A percentile compares a stretch with the other conserved stretches of the same genome.
Conservation (phyloP, 2,329 filamentous ascomycete genomes). For the Lecanicillium sp. region DNA sequence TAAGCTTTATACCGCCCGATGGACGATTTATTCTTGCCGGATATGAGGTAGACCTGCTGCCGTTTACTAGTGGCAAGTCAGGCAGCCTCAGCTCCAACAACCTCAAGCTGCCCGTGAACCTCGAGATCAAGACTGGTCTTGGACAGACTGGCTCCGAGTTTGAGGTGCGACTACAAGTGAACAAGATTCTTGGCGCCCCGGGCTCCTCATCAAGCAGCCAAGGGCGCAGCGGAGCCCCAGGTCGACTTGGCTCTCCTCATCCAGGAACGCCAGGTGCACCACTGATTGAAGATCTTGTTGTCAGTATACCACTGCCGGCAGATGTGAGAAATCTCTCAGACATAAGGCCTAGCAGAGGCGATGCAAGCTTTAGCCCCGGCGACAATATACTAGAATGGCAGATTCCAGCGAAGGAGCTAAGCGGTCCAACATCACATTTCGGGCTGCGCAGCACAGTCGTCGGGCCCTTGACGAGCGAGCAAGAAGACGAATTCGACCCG, state of each 20-base stretch:
- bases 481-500: slow-evolving; percentile 40
- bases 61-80: slow-evolving; percentile 53
- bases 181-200: slow-evolving; percentile 50
- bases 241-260: slow-evolving; percentile 31
- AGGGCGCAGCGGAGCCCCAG: slow-evolving; percentile 35
- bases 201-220: slow-evolving; percentile 25
- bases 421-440: slow-evolving; percentile 58
- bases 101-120: slow-evolving; percentile 71
- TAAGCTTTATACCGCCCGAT: slow-evolving; percentile 95
- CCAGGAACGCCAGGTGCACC: slow-evolving; percentile 51
- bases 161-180: slow-evolving; percentile 71
- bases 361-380: slow-evolving; percentile 71
- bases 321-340: slow-evolving; percentile 79
- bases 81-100: slow-evolving; percentile 49
- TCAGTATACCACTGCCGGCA: slow-evolving; percentile 71
- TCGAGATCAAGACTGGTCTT: slow-evolving; percentile 76
- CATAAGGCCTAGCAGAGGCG: slow-evolving; percentile 71
- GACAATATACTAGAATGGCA: slow-evolving; percentile 75
- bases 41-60: slow-evolving; percentile 88
- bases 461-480: slow-evolving; percentile 46
- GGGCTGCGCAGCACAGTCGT: slow-evolving; percentile 74
- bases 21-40: slow-evolving; percentile 88
- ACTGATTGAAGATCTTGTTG: slow-evolving; percentile 65
- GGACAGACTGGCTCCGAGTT: slow-evolving; percentile 75
- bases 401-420: slow-evolving; percentile 69